These are phyloP conservation scores for Hirsutella minnesotensis DNA, from an alignment of 2,329 filamentous ascomycete genomes.

Conservation along the genomic window DNA sequence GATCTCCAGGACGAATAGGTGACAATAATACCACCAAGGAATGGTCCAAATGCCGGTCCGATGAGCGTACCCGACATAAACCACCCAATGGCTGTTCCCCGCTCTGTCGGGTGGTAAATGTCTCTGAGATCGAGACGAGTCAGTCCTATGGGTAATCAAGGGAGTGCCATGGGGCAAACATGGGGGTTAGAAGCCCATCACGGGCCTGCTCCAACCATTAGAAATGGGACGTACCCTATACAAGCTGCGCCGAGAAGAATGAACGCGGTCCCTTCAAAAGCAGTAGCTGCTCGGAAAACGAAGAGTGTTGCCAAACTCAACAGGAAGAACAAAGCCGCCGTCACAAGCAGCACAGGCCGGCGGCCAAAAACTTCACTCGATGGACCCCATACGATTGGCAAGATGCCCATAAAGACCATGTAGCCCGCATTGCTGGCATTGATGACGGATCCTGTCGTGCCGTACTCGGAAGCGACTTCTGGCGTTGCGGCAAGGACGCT, in stretches of 20 bases:
- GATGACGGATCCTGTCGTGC: constrained; percentile 56
- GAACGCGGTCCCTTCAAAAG: constrained; percentile 65
- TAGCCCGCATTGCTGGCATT: constrained; percentile 68
- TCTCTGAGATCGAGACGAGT: constrained; percentile 25
- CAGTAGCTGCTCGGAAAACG: constrained; percentile 61
- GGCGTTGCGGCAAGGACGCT: constrained; percentile 62
- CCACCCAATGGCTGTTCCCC: constrained; percentile 63
- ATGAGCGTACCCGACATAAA: constrained; percentile 61
- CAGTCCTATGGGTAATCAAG: neutral
- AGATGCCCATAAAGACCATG: constrained; percentile 60
- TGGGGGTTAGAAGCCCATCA: neutral
- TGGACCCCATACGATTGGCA: constrained; percentile 60
- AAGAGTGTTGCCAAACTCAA: constrained; percentile 63
- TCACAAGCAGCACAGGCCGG: constrained; percentile 42
- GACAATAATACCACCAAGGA: constrained; percentile 65
- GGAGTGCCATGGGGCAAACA: too few relatives aligned
- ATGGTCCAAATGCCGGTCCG: constrained; percentile 58
- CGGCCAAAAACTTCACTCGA: constrained; percentile 54
- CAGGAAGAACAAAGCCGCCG: constrained; percentile 50
- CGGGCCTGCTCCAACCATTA: too few relatives aligned
- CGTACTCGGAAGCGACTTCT: constrained; percentile 55
- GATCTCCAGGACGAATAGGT: constrained; percentile 61
- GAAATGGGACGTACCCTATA: constrained; percentile 38
- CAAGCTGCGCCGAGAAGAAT: constrained; percentile 60
- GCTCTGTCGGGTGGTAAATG: constrained; percentile 52